Percentiles rank a stretch among this genome's conserved stretches.
phyloP scores from a whole-genome alignment of 352 stramenopile species.

The Globisporangium acanthophoron region DNA sequence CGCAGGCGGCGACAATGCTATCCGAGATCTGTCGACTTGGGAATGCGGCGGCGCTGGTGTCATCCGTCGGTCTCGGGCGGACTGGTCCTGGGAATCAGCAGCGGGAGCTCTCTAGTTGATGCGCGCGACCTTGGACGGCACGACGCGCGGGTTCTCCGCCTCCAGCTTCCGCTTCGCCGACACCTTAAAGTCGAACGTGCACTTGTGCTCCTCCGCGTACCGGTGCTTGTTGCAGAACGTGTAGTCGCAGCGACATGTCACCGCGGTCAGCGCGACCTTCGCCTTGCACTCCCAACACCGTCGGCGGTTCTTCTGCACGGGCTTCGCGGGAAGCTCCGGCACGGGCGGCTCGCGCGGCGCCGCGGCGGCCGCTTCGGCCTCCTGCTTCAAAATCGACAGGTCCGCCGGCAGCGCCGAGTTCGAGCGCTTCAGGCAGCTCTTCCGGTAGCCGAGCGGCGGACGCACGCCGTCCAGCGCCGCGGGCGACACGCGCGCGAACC shows the following conservation, averaged over 20 bases:
- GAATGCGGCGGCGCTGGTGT: too few species aligned
- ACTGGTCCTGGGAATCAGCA: too few species aligned
- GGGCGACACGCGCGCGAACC: constrained; percentile 36
- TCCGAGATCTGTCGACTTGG: not conserved
- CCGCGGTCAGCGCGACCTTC: constrained; percentile 82
- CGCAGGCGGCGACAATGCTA: too few species aligned
- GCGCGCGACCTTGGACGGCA: constrained; percentile 74
- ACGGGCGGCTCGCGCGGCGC: not conserved
- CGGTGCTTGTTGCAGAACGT: constrained; percentile 89
- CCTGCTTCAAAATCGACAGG: constrained; percentile 10
- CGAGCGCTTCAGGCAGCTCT: constrained; percentile 70
- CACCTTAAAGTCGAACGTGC: constrained; percentile 85
- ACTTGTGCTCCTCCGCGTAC: constrained; percentile 87
- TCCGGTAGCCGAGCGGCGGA: constrained; percentile 44
- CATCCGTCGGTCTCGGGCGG: too few species aligned
- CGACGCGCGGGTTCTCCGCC: constrained; percentile 76
- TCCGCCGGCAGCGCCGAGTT: constrained; percentile 38
- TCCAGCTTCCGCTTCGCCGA: constrained; percentile 78
- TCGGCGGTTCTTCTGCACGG: constrained; percentile 83
- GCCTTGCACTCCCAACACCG: constrained; percentile 86
- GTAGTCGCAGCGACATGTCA: constrained; percentile 87
- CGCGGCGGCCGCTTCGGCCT: not conserved
- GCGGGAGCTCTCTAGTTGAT: constrained; percentile 57
- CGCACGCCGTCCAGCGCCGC: constrained; percentile 45
- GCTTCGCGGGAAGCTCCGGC: constrained; percentile 11